These are phyloP conservation scores for Candida broadrunensis DNA, from an alignment of 805 yeast species.

Conservation along the genomic window DNA sequence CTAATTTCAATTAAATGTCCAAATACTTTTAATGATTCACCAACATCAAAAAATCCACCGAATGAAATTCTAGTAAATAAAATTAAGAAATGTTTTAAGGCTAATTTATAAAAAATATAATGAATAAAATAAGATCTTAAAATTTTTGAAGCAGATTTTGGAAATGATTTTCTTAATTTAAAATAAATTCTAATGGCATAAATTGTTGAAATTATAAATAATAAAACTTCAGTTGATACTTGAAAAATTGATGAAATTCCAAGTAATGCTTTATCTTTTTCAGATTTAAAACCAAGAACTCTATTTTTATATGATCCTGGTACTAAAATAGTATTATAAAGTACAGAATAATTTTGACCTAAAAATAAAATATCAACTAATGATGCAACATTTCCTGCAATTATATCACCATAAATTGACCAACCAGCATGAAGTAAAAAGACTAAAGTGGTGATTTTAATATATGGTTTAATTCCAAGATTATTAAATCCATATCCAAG, in stretches of 20 bases:
- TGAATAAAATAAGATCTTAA: conserved; percentile 1
- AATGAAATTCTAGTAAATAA: background rate
- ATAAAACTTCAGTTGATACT: conserved; percentile 1
- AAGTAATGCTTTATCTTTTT: background rate
- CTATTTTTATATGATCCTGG: background rate
- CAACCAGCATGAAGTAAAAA: background rate
- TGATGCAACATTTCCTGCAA: background rate
- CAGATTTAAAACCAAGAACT: background rate
- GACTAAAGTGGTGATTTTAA: background rate
- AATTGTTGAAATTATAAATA: conserved; percentile 1
- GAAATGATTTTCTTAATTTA: background rate
- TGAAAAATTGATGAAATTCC: background rate
- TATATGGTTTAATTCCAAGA: background rate
- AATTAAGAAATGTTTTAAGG: conserved; percentile 1
- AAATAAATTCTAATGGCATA: conserved; percentile 1
- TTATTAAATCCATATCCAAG: conserved; percentile 3
- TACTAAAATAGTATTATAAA: conserved; percentile 3
- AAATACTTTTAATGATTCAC: conserved; percentile 2
- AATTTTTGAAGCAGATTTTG: background rate
- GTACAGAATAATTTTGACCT: background rate
- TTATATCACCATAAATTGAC: background rate
- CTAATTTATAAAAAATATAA: conserved; percentile 1
- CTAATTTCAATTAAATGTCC: conserved; percentile 2
- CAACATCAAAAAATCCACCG: conserved; percentile 4
- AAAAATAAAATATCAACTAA: background rate